Base-by-base conservation (phyloP, 1,139 yeast genomes). In the Yamadazyma oceani region DNA sequence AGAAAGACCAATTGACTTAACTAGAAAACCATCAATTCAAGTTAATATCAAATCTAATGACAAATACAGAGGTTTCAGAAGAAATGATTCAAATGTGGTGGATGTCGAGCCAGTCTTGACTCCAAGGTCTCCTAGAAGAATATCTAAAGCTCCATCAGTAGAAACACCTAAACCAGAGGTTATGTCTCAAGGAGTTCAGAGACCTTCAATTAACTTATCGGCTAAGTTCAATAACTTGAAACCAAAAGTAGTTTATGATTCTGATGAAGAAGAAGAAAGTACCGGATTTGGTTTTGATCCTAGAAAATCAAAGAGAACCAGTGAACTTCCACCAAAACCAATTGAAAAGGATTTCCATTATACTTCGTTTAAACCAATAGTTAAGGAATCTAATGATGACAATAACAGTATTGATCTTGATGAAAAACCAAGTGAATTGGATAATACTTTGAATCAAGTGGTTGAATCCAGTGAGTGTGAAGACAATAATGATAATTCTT, bases 31-130 rank as follows among this genome's bases (percentile, higher is more conserved):
- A 17, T 43, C 51, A 13, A 34, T 49, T 6, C 49, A 48, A 42
- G 37, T 49, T n/a, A 39, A 48, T 37, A 40, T 49, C 27, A 46
- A 41, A 34, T 43, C 50, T 8, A 48, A 48, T 33, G 68, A 62
- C 25, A 71, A 68, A 45, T 71, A 71, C 50, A 62, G 55, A 43
- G 76, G 76, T 1, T 71, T 71, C 54, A 68, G 77, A 60, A 64
- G 76, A 57, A 60, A 63, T 37, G 56, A 48, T 32, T 43, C 57
- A 5, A 54, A 56, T 26, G 47, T 53, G 24, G 58, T 57, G 33
- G 50, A 48, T 34, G 46, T 51, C 26, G 50, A 45, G 32, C 38
- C 45, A 10, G 35, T 34, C 10, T 21, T 38, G n/a, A 34, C 42
- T 17, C 48, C 49, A 37, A 48, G 51, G 41, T 47, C 52, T 17